phyloP scores from a whole-genome alignment of 2,329 filamentous ascomycete genomes.

The Colletotrichum sp. region DNA sequence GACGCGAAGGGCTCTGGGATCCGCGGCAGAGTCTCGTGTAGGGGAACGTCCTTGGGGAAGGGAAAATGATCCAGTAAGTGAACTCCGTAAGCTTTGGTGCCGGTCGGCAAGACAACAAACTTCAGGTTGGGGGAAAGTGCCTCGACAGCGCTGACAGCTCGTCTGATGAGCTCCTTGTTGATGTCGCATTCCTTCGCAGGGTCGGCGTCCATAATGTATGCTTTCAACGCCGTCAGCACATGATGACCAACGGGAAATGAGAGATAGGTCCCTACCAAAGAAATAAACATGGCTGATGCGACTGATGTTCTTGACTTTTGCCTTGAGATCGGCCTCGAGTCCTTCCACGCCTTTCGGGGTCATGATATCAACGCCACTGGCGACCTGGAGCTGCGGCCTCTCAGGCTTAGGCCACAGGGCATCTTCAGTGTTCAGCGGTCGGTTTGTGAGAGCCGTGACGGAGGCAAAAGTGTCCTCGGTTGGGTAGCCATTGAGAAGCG shows the following conservation, averaged over 20 bases:
- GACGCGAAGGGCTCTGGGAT: conserved; percentile 44
- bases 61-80: conserved; percentile 32
- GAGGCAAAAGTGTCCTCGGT: conserved; percentile 44
- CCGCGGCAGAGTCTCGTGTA: conserved; percentile 42
- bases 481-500: conserved; percentile 50
- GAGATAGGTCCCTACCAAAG: conserved; percentile 31
- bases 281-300: conserved; percentile 49
- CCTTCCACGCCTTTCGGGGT: conserved; percentile 29
- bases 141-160: conserved; percentile 42
- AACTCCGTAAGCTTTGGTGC: conserved; percentile 43
- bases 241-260: neutral
- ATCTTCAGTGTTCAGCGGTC: conserved; percentile 35
- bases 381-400: conserved; percentile 33
- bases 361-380: conserved; percentile 39
- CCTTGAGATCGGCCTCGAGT: conserved; percentile 35
- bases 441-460: conserved; percentile 52
- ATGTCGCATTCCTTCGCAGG: conserved; percentile 32
- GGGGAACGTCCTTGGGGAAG: conserved; percentile 35
- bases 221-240: conserved; percentile 13
- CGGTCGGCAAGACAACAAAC: conserved; percentile 45
- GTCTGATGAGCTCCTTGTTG: conserved; percentile 42
- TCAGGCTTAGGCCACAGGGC: conserved; percentile 29
- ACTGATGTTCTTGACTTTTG: conserved; percentile 36
- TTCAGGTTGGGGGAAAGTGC: conserved; percentile 38
- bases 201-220: conserved; percentile 40